Evolutionary conservation across 2,329 filamentous ascomycete species (phyloP), one percentile per base, ranked within the genome.

Genomic region (Trichophaea hybrida): DNA sequence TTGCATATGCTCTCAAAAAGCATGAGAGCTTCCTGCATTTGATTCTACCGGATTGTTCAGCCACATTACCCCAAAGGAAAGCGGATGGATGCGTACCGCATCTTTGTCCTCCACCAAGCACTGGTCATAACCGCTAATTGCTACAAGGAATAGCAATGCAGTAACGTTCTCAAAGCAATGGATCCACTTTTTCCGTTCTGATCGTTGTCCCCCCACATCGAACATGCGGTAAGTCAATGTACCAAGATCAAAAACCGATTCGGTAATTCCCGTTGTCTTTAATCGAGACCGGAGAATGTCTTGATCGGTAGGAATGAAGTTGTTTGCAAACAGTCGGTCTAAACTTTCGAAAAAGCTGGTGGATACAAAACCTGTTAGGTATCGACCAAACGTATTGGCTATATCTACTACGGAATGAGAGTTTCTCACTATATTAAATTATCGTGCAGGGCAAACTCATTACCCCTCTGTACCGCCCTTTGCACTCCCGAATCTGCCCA

Each of bases 151-250:
- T 44, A 97, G 77, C 57, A 97, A 78, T 67, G 88, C 90, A 70
- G 93, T 89, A 64, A 95, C 89, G 65, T 93, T 93, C 72, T 95
- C 89, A 71, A 95, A 95, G 71, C 89, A 93, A 72, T 95, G 89
- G 64, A 95, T 94, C 89, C 89, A 95, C 77, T 95, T 95, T 79
- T 94, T 94, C 64, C 89, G 85, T 74, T 95, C 89, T 33, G 89
- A 94, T 68, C 89, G 79, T 72, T 95, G 89, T 60, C 89, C 89
- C 71, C 89, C 89, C 51, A 94, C 89, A 69, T 95, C 89, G 73
- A 94, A 94, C 89, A 97, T 96, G 69, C 89, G 85, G 74, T 96
- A 96, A 65, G 89, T 94, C 68, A 96, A 80, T 69, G 91, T 85
- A 62, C 89, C 89, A 12, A 94, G 79, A 72, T 94, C 88, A 72